These are phyloP conservation scores for Agaricus bisporus DNA, from an alignment of 768 basidiomycete species.

Conservation along the genomic window DNA sequence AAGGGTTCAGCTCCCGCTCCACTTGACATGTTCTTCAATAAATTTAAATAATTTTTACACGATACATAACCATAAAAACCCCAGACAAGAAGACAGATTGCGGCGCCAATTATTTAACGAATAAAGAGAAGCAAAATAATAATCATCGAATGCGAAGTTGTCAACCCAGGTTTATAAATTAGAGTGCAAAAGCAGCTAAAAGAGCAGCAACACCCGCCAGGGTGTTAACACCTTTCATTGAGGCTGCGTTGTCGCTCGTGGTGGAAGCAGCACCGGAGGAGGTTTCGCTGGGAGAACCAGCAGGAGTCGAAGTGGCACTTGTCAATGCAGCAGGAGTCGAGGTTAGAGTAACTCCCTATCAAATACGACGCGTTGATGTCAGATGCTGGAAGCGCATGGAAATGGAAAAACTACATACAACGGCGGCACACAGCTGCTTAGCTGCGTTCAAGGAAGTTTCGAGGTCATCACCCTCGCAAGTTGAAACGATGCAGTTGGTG, in stretches of 20 bases:
- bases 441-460: constrained; percentile 34
- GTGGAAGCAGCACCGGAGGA: constrained; percentile 9
- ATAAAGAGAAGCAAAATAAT: too few species aligned
- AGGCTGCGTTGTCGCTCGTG: constrained; percentile 6
- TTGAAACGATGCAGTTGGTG: constrained; percentile 39
- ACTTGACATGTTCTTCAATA: too few species aligned
- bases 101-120: too few species aligned
- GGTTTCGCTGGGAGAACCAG: constrained; percentile 9
- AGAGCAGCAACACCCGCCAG: constrained; percentile 36
- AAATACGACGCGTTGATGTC: constrained; percentile 2
- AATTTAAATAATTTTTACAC: too few species aligned
- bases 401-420: constrained; percentile 32
- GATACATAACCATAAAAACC: too few species aligned
- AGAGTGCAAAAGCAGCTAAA: constrained; percentile 39
- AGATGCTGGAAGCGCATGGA: background rate
- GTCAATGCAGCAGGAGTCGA: constrained; percentile 15
- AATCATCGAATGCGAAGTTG: too few species aligned
- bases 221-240: constrained; percentile 24
- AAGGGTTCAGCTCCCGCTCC: too few species aligned
- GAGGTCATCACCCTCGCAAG: constrained; percentile 46
- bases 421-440: constrained; percentile 36
- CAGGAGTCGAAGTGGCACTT: constrained; percentile 10
- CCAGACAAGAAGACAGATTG: too few species aligned
- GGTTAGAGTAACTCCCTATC: constrained; percentile 49
- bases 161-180: constrained; percentile 12